Evolutionary conservation across 1,139 yeast species (phyloP).

Genomic region (Hyphopichia pseudoburtonii): DNA sequence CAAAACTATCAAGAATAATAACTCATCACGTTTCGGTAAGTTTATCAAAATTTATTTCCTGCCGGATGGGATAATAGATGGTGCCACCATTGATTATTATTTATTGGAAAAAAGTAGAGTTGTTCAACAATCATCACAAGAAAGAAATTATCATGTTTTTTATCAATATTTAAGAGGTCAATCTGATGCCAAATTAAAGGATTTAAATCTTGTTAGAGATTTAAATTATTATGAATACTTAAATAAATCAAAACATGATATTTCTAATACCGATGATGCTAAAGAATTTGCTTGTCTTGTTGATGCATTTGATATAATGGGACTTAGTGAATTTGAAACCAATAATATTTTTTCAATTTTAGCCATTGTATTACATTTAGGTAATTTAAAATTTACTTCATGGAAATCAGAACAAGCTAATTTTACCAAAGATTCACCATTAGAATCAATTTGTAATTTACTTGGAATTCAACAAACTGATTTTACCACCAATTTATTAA

Average conservation of each 20-base stretch:
- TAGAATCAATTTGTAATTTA: slow-evolving; percentile 55
- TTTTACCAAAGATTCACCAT: slow-evolving; percentile 56
- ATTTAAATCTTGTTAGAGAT: slow-evolving; percentile 48
- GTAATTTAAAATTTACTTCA: slow-evolving; percentile 75
- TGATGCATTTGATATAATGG: slow-evolving; percentile 73
- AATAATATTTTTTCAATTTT: slow-evolving; percentile 62
- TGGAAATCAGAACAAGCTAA: slow-evolving; percentile 80
- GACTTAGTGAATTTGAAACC: slow-evolving; percentile 58
- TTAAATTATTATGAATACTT: slow-evolving; percentile 58
- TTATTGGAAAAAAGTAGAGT: slow-evolving; percentile 92
- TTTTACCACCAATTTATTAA: slow-evolving; percentile 58
- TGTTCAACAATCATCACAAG: slow-evolving; percentile 70
- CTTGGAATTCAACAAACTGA: slow-evolving; percentile 63
- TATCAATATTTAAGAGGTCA: slow-evolving; percentile 83
- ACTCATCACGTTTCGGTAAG: slow-evolving; percentile 96
- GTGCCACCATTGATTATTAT: slow-evolving; percentile 95
- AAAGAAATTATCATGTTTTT: slow-evolving; percentile 90
- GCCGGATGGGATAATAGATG: slow-evolving; percentile 63
- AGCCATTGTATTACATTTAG: slow-evolving; percentile 80
- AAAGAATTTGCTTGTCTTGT: slow-evolving; percentile 62
- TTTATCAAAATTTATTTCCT: slow-evolving; percentile 86
- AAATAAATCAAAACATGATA: slow-evolving; percentile 49
- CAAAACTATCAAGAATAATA: slow-evolving; percentile 89
- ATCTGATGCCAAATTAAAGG: slow-evolving; percentile 44
- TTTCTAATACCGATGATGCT: slow-evolving; percentile 74